Conservation (phyloP, 331 rosid genomes). For the Malus hybrid region DNA sequence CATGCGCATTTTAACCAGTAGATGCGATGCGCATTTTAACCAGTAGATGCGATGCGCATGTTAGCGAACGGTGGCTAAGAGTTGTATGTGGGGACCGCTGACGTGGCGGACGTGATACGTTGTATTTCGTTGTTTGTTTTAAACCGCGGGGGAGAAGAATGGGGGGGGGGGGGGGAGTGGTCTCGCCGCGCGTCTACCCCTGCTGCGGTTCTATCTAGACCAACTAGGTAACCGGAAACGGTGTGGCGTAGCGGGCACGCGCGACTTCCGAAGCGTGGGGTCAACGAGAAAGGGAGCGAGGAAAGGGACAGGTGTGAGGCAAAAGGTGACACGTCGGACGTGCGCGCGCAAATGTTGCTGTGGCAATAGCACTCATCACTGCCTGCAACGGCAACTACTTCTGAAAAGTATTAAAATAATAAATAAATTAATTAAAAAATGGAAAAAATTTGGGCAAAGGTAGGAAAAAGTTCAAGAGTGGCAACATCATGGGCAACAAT, state of each 20-base stretch:
- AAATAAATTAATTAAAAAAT: background rate
- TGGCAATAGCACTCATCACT: conserved; percentile 23
- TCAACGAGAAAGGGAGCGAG: conserved; percentile 18
- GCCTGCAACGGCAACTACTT: conserved; percentile 32
- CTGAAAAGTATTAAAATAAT: too few relatives aligned
- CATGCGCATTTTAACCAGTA: conserved; percentile 1
- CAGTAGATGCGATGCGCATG: background rate
- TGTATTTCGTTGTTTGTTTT: too few relatives aligned
- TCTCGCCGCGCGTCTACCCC: conserved; percentile 19
- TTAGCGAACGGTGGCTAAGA: background rate
- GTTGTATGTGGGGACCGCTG: background rate
- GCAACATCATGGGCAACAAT: background rate
- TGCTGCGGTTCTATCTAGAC: conserved; percentile 7
- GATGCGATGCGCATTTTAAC: conserved; percentile 2
- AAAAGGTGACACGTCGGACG: conserved; percentile 73
- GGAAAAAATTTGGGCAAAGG: background rate
- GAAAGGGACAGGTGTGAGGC: conserved; percentile 56
- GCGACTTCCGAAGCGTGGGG: conserved; percentile 11
- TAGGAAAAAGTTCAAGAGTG: background rate
- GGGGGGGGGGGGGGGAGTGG: too few relatives aligned
- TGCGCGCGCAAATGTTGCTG: conserved; percentile 91
- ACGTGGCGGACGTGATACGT: background rate
- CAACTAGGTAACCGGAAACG: conserved; percentile 20
- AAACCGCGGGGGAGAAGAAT: background rate
- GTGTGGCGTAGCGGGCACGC: conserved; percentile 14